Evolutionary conservation across 2,329 filamentous ascomycete species (phyloP).

Genomic region (Fusarium annulatum): DNA sequence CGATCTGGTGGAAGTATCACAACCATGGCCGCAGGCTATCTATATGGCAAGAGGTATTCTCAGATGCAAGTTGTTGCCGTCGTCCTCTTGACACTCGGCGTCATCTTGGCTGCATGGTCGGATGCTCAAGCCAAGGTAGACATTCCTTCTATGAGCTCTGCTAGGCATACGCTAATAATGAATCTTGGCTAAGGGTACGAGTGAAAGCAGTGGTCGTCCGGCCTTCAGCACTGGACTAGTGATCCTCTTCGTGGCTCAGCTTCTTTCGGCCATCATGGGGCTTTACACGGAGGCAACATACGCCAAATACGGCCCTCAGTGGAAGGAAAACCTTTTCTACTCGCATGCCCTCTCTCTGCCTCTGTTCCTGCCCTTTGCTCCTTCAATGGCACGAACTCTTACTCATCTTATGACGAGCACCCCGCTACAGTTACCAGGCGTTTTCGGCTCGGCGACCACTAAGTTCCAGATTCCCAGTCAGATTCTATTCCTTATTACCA

Average conservation of each 20-base stretch:
- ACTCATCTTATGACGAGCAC: slow-evolving; percentile 70
- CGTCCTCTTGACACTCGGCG: slow-evolving; percentile 83
- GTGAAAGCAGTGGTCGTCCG: slow-evolving; percentile 39
- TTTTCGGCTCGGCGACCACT: slow-evolving; percentile 25
- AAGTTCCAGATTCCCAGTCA: slow-evolving; percentile 68
- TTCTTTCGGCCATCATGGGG: slow-evolving; percentile 93
- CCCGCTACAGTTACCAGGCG: slow-evolving; percentile 57
- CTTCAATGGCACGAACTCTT: slow-evolving; percentile 73
- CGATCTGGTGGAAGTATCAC: slow-evolving; percentile 95
- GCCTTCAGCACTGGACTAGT: slow-evolving; percentile 73
- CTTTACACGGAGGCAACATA: slow-evolving; percentile 95
- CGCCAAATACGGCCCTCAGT: slow-evolving; percentile 84
- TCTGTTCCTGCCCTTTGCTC: slow-evolving; percentile 78
- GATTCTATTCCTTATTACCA: slow-evolving; percentile 75
- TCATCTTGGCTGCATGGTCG: slow-evolving; percentile 88
- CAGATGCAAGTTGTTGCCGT: slow-evolving; percentile 84
- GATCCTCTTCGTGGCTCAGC: slow-evolving; percentile 87
- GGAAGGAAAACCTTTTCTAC: slow-evolving; percentile 97
- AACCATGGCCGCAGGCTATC: slow-evolving; percentile 89
- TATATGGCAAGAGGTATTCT: slow-evolving; percentile 88
- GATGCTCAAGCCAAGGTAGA: slow-evolving; percentile 85
- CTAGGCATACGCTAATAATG: background rate
- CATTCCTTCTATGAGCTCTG: background rate
- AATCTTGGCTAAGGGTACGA: slow-evolving; percentile 20
- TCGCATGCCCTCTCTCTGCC: slow-evolving; percentile 81